Percentiles rank a stretch among this genome's conserved stretches.
Evolutionary conservation across 345 rosid genomes (phyloP).

Genomic region (Eucalyptus urophylla): DNA sequence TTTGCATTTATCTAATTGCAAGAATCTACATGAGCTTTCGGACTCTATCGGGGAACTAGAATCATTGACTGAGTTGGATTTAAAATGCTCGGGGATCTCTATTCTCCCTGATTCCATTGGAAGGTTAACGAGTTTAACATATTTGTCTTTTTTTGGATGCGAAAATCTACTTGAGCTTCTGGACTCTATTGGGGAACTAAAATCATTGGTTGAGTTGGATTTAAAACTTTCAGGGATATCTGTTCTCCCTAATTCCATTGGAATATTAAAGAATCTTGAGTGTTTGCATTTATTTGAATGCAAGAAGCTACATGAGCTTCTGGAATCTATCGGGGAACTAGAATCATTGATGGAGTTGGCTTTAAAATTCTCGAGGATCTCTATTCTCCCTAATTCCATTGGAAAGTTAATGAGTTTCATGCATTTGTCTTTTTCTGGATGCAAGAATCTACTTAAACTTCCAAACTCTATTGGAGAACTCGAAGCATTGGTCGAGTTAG

Average conservation of each 20-base stretch:
- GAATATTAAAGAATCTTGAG: accelerated
- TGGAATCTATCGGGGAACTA: accelerated
- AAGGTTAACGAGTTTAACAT: accelerated
- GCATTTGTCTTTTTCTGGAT: too few relatives aligned
- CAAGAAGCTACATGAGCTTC: too few relatives aligned
- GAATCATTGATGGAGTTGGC: accelerated
- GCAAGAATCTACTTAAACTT: too few relatives aligned
- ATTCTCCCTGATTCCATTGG: too few relatives aligned
- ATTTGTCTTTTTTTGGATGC: too few relatives aligned
- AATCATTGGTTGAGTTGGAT: accelerated
- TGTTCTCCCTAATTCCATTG: too few relatives aligned
- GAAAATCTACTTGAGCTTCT: accelerated
- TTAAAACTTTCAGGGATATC: accelerated
- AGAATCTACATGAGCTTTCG: too few relatives aligned
- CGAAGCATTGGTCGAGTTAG: accelerated
- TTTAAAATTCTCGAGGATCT: accelerated
- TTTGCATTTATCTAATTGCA: too few relatives aligned
- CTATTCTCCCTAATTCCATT: accelerated
- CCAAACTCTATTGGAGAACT: too few relatives aligned
- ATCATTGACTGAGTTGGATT: too few relatives aligned
- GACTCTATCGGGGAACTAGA: too few relatives aligned
- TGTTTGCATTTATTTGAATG: accelerated
- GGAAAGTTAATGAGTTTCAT: accelerated
- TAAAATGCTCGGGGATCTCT: too few relatives aligned
- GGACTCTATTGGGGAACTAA: accelerated